These are phyloP conservation scores for Rhodosporidiobolus odoratus DNA, from an alignment of 768 basidiomycete genomes.

Conservation along the genomic window DNA sequence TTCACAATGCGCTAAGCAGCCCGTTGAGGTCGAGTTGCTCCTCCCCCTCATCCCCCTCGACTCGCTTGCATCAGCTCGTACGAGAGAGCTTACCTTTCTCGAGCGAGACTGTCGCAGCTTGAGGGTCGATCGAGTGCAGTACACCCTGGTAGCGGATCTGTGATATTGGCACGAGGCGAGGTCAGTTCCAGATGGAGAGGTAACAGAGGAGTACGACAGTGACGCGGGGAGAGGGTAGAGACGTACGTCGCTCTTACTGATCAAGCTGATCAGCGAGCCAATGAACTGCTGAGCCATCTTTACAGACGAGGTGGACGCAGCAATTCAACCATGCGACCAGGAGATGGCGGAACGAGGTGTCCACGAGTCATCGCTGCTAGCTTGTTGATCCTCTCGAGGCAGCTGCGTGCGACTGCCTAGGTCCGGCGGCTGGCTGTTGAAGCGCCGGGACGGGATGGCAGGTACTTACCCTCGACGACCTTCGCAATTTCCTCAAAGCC, in stretches of 20 bases:
- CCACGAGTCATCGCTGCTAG: no score
- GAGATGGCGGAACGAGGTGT: not conserved
- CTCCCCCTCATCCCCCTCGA: not conserved
- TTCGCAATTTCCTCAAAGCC: no score
- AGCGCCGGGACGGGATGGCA: no score
- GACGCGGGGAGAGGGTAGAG: not conserved
- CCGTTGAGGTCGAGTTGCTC: not conserved
- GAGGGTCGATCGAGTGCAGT: slow-evolving; percentile 39
- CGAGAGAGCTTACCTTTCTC: slow-evolving; percentile 28
- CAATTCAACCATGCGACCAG: not conserved
- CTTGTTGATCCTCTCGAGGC: no score
- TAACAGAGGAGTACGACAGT: not conserved
- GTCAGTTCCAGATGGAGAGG: not conserved
- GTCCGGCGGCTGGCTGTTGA: no score
- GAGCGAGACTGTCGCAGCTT: slow-evolving; percentile 41
- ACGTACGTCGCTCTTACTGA: slow-evolving; percentile 30
- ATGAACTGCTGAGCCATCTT: slow-evolving; percentile 34
- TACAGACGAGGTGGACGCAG: no score
- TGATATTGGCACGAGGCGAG: not conserved
- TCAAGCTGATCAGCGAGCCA: slow-evolving; percentile 26
- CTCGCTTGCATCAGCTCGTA: not conserved
- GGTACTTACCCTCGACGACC: no score
- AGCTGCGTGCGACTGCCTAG: no score
- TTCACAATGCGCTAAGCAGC: not conserved
- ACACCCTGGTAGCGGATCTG: slow-evolving; percentile 40